Evolutionary conservation across 306 rosid genomes (phyloP), one percentile per base, ranked within the genome.

Genomic region (Dryas alaskensis): DNA sequence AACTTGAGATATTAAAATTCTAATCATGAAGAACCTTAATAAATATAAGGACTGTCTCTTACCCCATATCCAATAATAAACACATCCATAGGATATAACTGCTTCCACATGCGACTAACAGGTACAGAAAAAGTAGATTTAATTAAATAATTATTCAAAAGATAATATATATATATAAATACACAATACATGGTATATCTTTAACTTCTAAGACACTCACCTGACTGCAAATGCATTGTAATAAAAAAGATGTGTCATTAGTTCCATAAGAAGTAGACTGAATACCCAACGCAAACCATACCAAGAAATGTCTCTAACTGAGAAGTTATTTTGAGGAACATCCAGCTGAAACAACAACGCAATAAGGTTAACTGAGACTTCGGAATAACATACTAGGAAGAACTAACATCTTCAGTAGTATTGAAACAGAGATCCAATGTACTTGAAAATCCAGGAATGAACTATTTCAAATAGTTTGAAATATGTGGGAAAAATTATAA

Each of bases 51-150:
- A 42, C 73, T 46, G 46, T 70, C 51, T 75, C 97, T 94, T 87
- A 91, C 96, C 85, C 98, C 98, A 84, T 91, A 94, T 84, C 97
- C 97, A 40, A 91, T 87, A 43, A 94, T 84, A 84, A 94, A 94
- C 75, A 89, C 85, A 22, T 91, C 97, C 85, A 86, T 4, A 55
- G 97, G 91, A 84, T 93, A 79, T 72, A 94, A 75, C 67, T 84
- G 88, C 83, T 87, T 87, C 95, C 96, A 94, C 70, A 86, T 76
- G 49, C 87, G 96, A 76, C 97, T 91, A 72, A 71, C 54, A 73
- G 22, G 62, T 62, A 71, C 79, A 79, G 55, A 80, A 78, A 79
- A 51, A 71, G 42, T 60, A 1, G 37, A 72, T 27, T 46, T 49
- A 27, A 47, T 71, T 77, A 68, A 81, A 84, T 69, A 31, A 40